A percentile compares a stretch with the other conserved stretches of the same genome.
Conservation (phyloP, 2,329 filamentous ascomycete species). For the Dactylellina haptotyla region DNA sequence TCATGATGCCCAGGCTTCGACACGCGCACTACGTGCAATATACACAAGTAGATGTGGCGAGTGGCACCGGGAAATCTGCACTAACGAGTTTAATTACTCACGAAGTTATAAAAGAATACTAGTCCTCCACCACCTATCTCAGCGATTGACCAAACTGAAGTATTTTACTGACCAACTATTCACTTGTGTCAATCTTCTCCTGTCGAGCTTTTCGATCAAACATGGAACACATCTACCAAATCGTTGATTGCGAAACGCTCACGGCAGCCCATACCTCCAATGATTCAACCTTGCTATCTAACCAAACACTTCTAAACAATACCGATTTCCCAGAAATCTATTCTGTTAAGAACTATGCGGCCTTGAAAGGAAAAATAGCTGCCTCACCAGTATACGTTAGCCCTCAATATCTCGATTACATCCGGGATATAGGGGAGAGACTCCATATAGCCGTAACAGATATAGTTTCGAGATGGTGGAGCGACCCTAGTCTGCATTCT, state of each 20-base stretch:
- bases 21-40: too few relatives aligned
- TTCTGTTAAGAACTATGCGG: slow-evolving; percentile 56
- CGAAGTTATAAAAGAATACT: too few relatives aligned
- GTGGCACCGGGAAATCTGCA: too few relatives aligned
- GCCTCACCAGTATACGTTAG: slow-evolving; percentile 60
- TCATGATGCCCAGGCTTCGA: too few relatives aligned
- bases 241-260: background rate
- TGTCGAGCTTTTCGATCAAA: background rate
- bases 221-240: slow-evolving; percentile 47
- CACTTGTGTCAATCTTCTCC: background rate
- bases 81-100: too few relatives aligned
- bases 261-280: background rate
- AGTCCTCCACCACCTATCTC: too few relatives aligned
- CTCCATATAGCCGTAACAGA: slow-evolving; percentile 60
- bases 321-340: slow-evolving; percentile 58
- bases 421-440: slow-evolving; percentile 59
- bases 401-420: slow-evolving; percentile 58
- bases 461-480: slow-evolving; percentile 63
- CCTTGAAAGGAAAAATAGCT: background rate
- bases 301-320: slow-evolving; percentile 6
- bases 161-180: background rate
- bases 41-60: too few relatives aligned
- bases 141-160: too few relatives aligned
- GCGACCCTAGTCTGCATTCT: slow-evolving; percentile 17
- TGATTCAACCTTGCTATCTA: slow-evolving; percentile 4